Evolutionary conservation across 2,329 filamentous ascomycete species (phyloP), one percentile per base, ranked within the genome.

Genomic region (Bipolaris zeicola): DNA sequence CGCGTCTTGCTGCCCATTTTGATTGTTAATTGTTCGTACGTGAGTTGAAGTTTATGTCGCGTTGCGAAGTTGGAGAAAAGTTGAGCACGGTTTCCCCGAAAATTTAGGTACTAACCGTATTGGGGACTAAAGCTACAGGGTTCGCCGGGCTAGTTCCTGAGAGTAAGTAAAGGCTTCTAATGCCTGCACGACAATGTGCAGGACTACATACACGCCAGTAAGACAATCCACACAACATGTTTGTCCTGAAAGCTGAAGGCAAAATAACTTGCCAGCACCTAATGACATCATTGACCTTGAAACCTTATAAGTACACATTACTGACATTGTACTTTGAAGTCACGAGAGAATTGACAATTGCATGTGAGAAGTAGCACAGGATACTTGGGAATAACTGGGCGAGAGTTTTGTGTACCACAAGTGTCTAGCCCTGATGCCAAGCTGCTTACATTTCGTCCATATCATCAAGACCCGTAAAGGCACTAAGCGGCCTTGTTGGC

Each of bases 1-100:
- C 60, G 61, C 43, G 51, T 54, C 18, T 73, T 72, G 41, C 50
- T 62, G 7, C 62, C 67, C 72, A 73, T 73, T 18, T 52, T 52
- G 18, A 28, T 24, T 24, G 11, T 43, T 18, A 50, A 44, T 46
- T 38, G 37, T 14, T 26, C 39, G 42, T 18, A 37, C 52, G 43
- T 43, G 31, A 50, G 20, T 46, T 42, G 42, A 52, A 11, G 28
- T 42, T 31, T 10, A 33, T n/a, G 53, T 56, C 53, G 49, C 38
- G 44, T 48, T 28, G 54, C 26, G 44, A 50, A 41, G 50, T 44
- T 47, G 13, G 52, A 54, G 50, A 51, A 54, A 60, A 51, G 50
- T 54, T 18, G 41, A 50, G 50, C 55, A 54, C 50, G 41, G 55
- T 36, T 49, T 39, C 39, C 39, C n/a, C 26, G 55, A 57, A 57